Evolutionary conservation across 805 yeast genomes (phyloP), one percentile per base, ranked within the genome.

Genomic region (Metschnikowia cerradonensis): DNA sequence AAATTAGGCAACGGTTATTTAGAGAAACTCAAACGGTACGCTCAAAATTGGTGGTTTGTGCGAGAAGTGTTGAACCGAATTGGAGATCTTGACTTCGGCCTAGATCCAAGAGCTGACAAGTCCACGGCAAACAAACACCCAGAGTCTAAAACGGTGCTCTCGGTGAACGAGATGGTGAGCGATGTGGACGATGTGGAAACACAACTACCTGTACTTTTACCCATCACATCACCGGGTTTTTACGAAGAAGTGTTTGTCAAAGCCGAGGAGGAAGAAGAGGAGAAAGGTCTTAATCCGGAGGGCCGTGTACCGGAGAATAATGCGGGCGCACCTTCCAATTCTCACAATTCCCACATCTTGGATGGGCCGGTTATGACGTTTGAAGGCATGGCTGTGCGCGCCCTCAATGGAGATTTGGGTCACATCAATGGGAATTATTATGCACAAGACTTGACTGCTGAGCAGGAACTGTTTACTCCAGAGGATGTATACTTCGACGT

Each of bases 1-100:
- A 41, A 38, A 6, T 43, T 56, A 2, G 46, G 45, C 17, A 39
- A 51, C 3, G 49, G 38, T 1, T 54, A 48, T 34, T 35, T 51
- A 22, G 26, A 26, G n/a, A 59, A 53, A 35, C 51, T 58, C 37
- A 37, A 44, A 22, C 20, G 22, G n/a, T 49, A 49, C n/a, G 46
- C 55, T 7, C 44, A 45, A 15, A 51, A 51, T 10, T 58, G 60
- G 60, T 56, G 61, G 61, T 56, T 58, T 38, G 54, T 58, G 5
- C 41, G 48, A 7, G 57, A 58, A 48, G 56, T 56, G 2, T 35
- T 58, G 13, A 40, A 35, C 14, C 50, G 52, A 2, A 49, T 58
- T 13, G 44, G 39, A 30, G 46, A 45, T 23, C 49, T 49, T 3
- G 50, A 40, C 33, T 36, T 23, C 26, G 35, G 34, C 7, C 48